Evolutionary conservation across 2,329 filamentous ascomycete genomes (phyloP).

Genomic region (Curvularia sp.): DNA sequence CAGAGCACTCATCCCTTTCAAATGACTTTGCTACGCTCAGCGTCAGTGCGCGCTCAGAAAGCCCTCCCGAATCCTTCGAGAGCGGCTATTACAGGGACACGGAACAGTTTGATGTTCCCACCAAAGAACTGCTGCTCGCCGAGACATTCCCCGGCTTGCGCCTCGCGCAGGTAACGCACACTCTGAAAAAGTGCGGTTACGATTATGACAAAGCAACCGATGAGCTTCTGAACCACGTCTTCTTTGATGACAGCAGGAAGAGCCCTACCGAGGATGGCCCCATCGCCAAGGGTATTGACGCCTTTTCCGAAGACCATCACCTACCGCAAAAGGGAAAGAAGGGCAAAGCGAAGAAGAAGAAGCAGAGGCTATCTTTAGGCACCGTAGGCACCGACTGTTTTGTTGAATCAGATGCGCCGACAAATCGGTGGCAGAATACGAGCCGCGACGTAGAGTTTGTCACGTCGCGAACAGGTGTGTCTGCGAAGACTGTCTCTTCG

Average conservation of each 20-base stretch:
- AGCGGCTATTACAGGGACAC: constrained; percentile 48
- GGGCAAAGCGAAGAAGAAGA: constrained; percentile 55
- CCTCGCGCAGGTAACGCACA: constrained; percentile 68
- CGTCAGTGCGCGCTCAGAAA: constrained; percentile 27
- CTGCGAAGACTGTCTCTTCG: constrained; percentile 60
- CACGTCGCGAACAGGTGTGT: constrained; percentile 58
- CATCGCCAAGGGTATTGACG: constrained; percentile 77
- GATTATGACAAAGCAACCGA: constrained; percentile 77
- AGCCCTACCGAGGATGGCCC: constrained; percentile 53
- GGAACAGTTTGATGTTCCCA: constrained; percentile 61
- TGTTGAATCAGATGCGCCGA: constrained; percentile 32
- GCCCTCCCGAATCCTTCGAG: constrained; percentile 34
- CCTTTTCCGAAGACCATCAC: constrained; percentile 69
- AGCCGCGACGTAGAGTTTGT: constrained; percentile 68
- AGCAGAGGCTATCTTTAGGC: constrained; percentile 40
- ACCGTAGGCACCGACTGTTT: constrained; percentile 29
- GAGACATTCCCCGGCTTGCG: constrained; percentile 77
- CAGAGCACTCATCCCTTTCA: constrained; percentile 59
- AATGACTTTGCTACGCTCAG: constrained; percentile 55
- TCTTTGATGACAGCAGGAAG: constrained; percentile 72
- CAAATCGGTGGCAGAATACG: constrained; percentile 66
- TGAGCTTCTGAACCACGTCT: constrained; percentile 79
- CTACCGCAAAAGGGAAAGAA: constrained; percentile 51
- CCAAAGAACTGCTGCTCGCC: constrained; percentile 69
- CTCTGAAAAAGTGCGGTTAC: constrained; percentile 71